Percentiles rank a stretch among this genome's conserved stretches.
These are phyloP conservation scores for Coniochaeta hoffmannii DNA, from an alignment of 2,329 filamentous ascomycete genomes.

Conservation along the genomic window DNA sequence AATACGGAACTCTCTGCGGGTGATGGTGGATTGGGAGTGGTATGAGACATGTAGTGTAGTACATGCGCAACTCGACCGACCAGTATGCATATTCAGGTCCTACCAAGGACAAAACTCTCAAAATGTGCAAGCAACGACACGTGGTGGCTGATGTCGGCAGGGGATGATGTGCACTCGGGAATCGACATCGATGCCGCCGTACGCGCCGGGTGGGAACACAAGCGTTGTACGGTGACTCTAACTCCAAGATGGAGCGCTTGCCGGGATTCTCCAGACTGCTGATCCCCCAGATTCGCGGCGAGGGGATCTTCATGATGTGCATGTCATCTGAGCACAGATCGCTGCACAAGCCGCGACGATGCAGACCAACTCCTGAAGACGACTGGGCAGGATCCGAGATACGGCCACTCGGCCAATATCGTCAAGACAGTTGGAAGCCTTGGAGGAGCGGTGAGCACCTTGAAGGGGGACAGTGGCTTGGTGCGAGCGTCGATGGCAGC, in stretches of 20 bases:
- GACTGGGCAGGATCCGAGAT: background rate
- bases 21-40: background rate
- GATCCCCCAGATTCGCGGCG: background rate
- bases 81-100: background rate
- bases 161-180: background rate
- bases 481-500: background rate
- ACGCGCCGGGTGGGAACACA: background rate
- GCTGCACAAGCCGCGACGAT: background rate
- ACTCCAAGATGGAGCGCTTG: background rate
- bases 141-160: background rate
- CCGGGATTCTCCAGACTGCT: background rate
- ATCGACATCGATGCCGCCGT: background rate
- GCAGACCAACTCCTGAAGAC: background rate
- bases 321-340: background rate
- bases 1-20: background rate
- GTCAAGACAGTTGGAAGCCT: background rate
- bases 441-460: background rate
- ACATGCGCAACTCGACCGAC: background rate
- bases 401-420: constrained; percentile 1
- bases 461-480: background rate
- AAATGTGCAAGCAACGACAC: background rate
- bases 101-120: too few species aligned
- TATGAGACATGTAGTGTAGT: background rate
- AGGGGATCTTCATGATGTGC: background rate
- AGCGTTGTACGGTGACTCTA: background rate